phyloP scores from a whole-genome alignment of 116 monocot genomes.

The Zostera marina region DNA sequence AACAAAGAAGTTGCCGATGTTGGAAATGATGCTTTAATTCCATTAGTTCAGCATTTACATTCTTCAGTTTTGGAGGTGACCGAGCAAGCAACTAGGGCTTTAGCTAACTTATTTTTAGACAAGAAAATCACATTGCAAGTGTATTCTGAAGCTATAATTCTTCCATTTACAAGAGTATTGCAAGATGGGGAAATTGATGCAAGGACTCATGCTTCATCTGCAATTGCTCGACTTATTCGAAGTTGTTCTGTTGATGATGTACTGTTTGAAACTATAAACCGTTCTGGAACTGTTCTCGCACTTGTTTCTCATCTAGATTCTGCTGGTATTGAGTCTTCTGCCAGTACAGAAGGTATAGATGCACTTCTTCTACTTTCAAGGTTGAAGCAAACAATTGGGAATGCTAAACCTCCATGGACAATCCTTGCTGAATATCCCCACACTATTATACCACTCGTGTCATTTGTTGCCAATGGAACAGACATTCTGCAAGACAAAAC shows the following conservation, averaged over 20 bases:
- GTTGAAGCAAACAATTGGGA: constrained; percentile 26
- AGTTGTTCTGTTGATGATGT: constrained; percentile 26
- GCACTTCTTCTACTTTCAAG: constrained; percentile 58
- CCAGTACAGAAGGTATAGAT: constrained; percentile 81
- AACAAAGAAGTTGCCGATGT: constrained; percentile 74
- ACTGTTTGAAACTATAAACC: constrained; percentile 47
- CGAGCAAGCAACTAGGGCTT: constrained; percentile 72
- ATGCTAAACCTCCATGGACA: constrained; percentile 44
- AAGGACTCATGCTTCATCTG: constrained; percentile 79
- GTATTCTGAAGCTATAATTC: constrained; percentile 47
- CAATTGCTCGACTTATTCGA: constrained; percentile 68
- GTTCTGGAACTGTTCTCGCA: constrained; percentile 71
- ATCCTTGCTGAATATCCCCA: constrained; percentile 77
- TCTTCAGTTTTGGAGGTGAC: constrained; percentile 69
- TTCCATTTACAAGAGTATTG: constrained; percentile 61
- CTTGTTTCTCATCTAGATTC: constrained; percentile 64
- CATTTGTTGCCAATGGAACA: constrained; percentile 50
- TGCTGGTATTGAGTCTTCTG: constrained; percentile 48
- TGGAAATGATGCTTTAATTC: constrained; percentile 43
- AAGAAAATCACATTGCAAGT: constrained; percentile 43
- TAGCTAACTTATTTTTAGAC: constrained; percentile 90
- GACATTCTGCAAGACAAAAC: constrained; percentile 73
- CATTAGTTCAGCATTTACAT: constrained; percentile 45
- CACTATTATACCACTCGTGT: constrained; percentile 61
- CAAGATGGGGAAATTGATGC: constrained; percentile 68